Percentiles rank a stretch among this genome's conserved stretches.
phyloP scores from a whole-genome alignment of 495 filamentous ascomycete species.

The Lepraria neglecta region DNA sequence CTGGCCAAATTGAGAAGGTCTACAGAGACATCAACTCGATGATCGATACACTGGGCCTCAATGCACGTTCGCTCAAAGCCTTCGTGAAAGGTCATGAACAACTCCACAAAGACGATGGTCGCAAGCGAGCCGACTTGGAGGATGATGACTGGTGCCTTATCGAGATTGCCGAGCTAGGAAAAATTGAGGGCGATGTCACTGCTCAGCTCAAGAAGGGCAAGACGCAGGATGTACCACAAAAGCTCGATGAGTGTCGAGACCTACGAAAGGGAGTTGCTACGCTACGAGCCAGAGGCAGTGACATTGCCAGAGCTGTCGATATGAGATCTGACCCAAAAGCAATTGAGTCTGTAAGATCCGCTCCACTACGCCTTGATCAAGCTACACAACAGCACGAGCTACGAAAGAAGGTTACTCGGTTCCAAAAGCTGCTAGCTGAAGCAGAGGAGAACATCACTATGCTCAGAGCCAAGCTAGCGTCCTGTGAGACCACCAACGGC shows the following conservation, averaged over 20 bases:
- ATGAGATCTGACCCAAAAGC: slow-evolving; percentile 57
- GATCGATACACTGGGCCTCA: slow-evolving; percentile 87
- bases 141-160: slow-evolving; percentile 62
- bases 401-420: slow-evolving; percentile 57
- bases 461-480: slow-evolving; percentile 71
- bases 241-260: slow-evolving; percentile 53
- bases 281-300: slow-evolving; percentile 61
- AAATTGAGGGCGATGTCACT: slow-evolving; percentile 51
- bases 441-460: slow-evolving; percentile 75
- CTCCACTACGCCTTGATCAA: slow-evolving; percentile 78
- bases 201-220: slow-evolving; percentile 54
- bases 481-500: slow-evolving; percentile 38
- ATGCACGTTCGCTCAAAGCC: slow-evolving; percentile 64
- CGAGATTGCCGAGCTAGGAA: slow-evolving; percentile 59
- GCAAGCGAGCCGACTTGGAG: slow-evolving; percentile 54
- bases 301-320: slow-evolving; percentile 64
- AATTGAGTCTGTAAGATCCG: slow-evolving; percentile 49
- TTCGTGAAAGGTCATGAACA: slow-evolving; percentile 62
- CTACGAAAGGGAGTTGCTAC: slow-evolving; percentile 60
- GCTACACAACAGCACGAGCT: slow-evolving; percentile 74
- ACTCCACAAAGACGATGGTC: slow-evolving; percentile 43
- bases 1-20: slow-evolving; percentile 74
- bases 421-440: slow-evolving; percentile 68
- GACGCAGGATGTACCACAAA: slow-evolving; percentile 56
- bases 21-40: slow-evolving; percentile 95